Base-by-base conservation (phyloP, 257 asterid genomes). In the Leptodermis oblonga region DNA sequence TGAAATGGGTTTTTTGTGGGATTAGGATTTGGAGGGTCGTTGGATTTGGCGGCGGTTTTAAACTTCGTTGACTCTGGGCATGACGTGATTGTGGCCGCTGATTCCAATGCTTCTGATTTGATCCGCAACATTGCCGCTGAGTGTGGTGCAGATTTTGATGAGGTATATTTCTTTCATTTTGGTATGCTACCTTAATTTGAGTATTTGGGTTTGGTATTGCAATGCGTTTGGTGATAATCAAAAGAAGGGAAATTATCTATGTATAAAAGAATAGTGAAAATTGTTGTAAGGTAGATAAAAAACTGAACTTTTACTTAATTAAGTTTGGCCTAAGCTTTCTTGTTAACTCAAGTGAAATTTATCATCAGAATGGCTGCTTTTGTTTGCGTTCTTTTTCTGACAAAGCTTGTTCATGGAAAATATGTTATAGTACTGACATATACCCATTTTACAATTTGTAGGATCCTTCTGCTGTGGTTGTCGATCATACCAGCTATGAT, bases 11-110 rank as follows among this genome's bases (percentile, higher is more conserved):
- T 23, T 63, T 26, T 39, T 56, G 2, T 49, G 62, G 64, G 26
- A 26, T 11, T 55, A 87, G 97, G 88, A 74, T 80, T 87, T 72
- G 95, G 97, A 63, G 97, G 97, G 64, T 80, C 92, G 31, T 83
- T 90, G 87, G 91, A 86, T 78, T 67, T 83, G 80, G 86, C 86
- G 76, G 91, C 86, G 46, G 81, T 90, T 67, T 63, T 90, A 84
- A 89, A 86, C 69, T 90, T 90, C 69, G 90, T 87, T 80, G 95
- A 90, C 81, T 87, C 97, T 0, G 97, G 97, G 15, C 91, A 77
- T 80, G 97, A 90, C 76, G 76, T 87, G 87, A 83, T 90, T 74
- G 70, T 90, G 82, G 88, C 96, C 9, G 96, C 90, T 3, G 96
- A 89, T 78, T 81, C 82, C 0, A 81, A 76, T 77, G 96, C 92